Evolutionary conservation across 331 rosid species (phyloP).

Genomic region (Rosa hybrid): DNA sequence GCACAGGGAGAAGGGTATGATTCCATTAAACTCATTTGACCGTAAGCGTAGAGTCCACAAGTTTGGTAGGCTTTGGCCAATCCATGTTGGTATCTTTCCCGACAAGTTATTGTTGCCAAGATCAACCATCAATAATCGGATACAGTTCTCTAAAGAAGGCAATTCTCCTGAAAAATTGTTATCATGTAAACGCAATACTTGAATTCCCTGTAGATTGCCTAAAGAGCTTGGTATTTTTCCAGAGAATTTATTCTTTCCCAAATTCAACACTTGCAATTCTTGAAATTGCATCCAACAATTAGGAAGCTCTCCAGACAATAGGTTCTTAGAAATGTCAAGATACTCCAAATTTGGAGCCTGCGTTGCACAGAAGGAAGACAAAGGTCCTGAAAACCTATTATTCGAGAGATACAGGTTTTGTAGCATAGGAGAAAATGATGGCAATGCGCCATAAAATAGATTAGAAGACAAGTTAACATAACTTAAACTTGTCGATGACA

Average conservation of each 20-base stretch:
- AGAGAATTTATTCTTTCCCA: background rate
- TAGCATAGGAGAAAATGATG: background rate
- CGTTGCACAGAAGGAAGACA: background rate
- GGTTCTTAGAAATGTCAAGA: background rate
- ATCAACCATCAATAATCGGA: accelerated
- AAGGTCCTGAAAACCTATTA: background rate
- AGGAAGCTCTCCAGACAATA: background rate
- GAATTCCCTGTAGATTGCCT: background rate
- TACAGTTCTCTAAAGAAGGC: background rate
- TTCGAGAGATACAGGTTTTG: background rate
- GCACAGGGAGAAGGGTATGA: background rate
- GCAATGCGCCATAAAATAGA: background rate
- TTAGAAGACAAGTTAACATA: background rate
- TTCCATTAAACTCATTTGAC: background rate
- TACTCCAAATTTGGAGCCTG: too few relatives aligned
- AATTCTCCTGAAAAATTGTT: background rate
- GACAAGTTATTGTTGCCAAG: background rate
- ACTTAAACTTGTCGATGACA: background rate
- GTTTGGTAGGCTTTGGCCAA: background rate
- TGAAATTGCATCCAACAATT: background rate
- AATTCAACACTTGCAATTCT: too few relatives aligned
- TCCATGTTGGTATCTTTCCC: background rate
- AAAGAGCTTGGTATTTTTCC: background rate
- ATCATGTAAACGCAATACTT: background rate
- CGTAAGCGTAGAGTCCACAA: background rate